Base-by-base conservation (phyloP, 1,284 basidiomycete genomes). In the Coriolopsis trogii region DNA sequence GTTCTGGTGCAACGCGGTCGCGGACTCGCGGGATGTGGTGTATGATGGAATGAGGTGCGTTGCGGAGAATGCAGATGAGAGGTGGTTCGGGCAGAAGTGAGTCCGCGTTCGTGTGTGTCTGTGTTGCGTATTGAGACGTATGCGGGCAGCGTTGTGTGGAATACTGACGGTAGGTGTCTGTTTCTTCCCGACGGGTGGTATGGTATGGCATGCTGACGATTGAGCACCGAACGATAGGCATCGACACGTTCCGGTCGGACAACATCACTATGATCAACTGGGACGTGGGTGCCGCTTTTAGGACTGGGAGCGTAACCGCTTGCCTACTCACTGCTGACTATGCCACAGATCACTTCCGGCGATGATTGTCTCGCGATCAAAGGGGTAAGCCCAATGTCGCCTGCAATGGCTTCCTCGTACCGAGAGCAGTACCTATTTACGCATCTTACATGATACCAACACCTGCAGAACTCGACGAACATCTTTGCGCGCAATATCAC, bases 311-410 rank as follows among this genome's bases (percentile, higher is more conserved):
- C n/a, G n/a, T n/a, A n/a, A n/a, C n/a, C n/a, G n/a, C n/a, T n/a
- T n/a, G n/a, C n/a, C n/a, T n/a, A n/a, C n/a, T n/a, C n/a, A n/a
- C n/a, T n/a, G n/a, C 12, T 21, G 33, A 36, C 28, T 18, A 36
- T 29, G 12, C 13, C 33, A n/a, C 45, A 71, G 70, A 66, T 84
- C 24, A 84, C 80, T 20, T 78, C 75, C 47, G 83, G 85, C 10
- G 85, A 86, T 61, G 84, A 86, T 63, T 85, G 82, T 58, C 66
- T 86, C n/a, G 82, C 82, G 5, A 79, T 85, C 68, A 86, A 85
- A 68, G 81, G 81, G 8, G 80, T 82, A 60, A 41, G 77, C 67
- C n/a, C n/a, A n/a, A n/a, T n/a, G n/a, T n/a, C n/a, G n/a, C n/a
- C n/a, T n/a, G n/a, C n/a, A n/a, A n/a, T n/a, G n/a, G n/a, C n/a